Evolutionary conservation across 768 basidiomycete genomes (phyloP), one percentile per base, ranked within the genome.

Genomic region (Trametes elegans): DNA sequence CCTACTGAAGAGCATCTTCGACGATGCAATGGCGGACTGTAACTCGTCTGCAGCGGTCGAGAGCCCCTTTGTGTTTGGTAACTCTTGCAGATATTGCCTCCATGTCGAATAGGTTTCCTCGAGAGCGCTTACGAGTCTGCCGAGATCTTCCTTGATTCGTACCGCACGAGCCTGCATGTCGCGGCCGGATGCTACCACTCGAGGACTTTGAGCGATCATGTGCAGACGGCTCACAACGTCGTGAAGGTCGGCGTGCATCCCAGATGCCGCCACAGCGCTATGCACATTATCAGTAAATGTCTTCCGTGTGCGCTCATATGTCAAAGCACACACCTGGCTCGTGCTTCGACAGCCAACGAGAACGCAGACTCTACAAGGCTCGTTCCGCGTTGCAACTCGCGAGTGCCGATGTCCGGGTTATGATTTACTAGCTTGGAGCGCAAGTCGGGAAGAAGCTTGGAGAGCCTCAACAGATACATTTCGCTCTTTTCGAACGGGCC

Each of bases 341-440:
- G 76, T 26, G 81, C 68, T 32, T 79, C 77, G 14, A 94, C 61
- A 1, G 87, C 87, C 43, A 87, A 70, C 3, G 78, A 78, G 67
- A 93, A 87, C 2, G 83, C 79, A 36, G 87, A 92, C 68, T 98
- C 93, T 5, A 93, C 76, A 53, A 89, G 79, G 59, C 81, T 84
- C 16, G 89, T 68, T 7, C 87, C 90, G 57, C 92, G 80, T 64
- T 87, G 87, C 16, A 98, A 74, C 55, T 98, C 96, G 13, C 88
- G 85, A n/a, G 91, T 93, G 9, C 82, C 79, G 42, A 98, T 63
- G 65, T 98, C 97, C 0, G 77, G 66, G 66, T 94, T 90, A 68
- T 98, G 96, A 41, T 76, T 68, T 7, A 79, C 73, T 23, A 93
- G 73, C 2, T 80, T 76, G 5, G 73, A 72, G 40, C 90, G 77